Conservation (phyloP, 305 asterid genomes). For the Solanum hybrid region DNA sequence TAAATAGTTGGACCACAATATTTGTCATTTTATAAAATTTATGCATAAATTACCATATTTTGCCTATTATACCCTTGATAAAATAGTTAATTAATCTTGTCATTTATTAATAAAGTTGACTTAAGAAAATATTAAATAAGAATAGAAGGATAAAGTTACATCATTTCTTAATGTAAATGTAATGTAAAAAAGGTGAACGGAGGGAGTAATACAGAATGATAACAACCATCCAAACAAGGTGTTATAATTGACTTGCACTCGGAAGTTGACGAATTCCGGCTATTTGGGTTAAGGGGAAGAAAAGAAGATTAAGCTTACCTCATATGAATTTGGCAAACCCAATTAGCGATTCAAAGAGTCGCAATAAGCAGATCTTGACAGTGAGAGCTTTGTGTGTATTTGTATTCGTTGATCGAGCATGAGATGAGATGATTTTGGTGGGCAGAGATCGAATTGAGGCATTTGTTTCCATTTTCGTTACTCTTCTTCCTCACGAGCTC, state of each 20-base stretch:
- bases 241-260: background rate
- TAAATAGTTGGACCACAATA: too few relatives aligned
- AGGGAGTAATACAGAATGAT: background rate
- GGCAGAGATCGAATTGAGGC: constrained; percentile 60
- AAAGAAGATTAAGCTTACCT: background rate
- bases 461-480: constrained; percentile 56
- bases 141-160: too few relatives aligned
- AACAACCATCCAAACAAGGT: background rate
- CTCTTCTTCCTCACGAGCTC: constrained; percentile 73
- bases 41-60: too few relatives aligned
- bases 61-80: too few relatives aligned
- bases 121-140: too few relatives aligned
- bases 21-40: too few relatives aligned
- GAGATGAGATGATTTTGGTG: constrained; percentile 18
- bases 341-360: background rate
- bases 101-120: too few relatives aligned
- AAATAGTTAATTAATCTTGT: too few relatives aligned
- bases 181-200: too few relatives aligned
- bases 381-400: background rate
- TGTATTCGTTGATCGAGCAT: background rate
- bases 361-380: background rate
- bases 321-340: background rate
- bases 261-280: background rate
- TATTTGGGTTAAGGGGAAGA: background rate
- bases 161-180: too few relatives aligned